Percentiles rank a stretch among this genome's conserved stretches.
Evolutionary conservation across 2,329 filamentous ascomycete species (phyloP).

Genomic region (Cladophialophora exuberans): DNA sequence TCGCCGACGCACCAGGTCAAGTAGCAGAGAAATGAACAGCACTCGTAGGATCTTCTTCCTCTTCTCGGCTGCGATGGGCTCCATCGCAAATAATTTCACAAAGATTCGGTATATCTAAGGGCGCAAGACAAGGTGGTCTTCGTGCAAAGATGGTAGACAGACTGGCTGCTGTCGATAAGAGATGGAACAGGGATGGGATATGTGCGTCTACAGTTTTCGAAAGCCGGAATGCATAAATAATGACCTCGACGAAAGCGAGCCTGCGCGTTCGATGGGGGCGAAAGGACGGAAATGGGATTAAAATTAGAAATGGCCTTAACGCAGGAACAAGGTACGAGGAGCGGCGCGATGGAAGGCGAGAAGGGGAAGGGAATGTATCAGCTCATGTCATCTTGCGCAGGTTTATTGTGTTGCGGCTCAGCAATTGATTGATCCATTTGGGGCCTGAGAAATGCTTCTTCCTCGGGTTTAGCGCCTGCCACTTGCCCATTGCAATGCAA

Average conservation of each 20-base stretch:
- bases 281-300: too few relatives aligned
- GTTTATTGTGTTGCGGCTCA: not conserved
- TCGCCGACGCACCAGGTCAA: slow-evolving; percentile 85
- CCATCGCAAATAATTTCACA: slow-evolving; percentile 28
- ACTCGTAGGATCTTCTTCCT: slow-evolving; percentile 84
- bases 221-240: too few relatives aligned
- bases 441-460: slow-evolving; percentile 4
- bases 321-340: slow-evolving; percentile 10
- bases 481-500: too few relatives aligned
- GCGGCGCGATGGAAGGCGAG: too few relatives aligned
- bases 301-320: slow-evolving; percentile 1
- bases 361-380: too few relatives aligned
- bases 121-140: not conserved
- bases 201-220: slow-evolving; percentile 5
- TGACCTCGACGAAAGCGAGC: too few relatives aligned
- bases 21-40: slow-evolving; percentile 82
- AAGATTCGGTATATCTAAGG: not conserved
- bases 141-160: not conserved
- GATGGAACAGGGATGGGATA: not conserved
- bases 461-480: not conserved
- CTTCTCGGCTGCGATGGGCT: slow-evolving; percentile 42
- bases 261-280: too few relatives aligned
- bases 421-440: too few relatives aligned
- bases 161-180: not conserved
- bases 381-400: not conserved